Evolutionary conservation across 129 eudicot genomes (phyloP), one percentile per base, ranked within the genome.

Genomic region (Tagetes patula): DNA sequence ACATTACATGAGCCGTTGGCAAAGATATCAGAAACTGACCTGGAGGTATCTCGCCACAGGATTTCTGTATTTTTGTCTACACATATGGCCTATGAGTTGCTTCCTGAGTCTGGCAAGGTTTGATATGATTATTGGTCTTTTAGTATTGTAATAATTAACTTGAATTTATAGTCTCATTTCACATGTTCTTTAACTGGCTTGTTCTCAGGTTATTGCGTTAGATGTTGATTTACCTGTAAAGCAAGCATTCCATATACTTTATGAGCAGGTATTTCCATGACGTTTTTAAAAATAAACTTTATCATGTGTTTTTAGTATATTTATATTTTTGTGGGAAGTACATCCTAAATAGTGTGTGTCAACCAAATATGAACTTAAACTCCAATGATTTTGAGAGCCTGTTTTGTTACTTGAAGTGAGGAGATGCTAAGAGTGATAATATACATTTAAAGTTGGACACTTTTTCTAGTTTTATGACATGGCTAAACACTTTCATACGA

Each of bases 31-130:
- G 87, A 86, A 45, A 78, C 95, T 56, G 97, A 91, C 67, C 73
- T 91, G 74, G 90, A 82, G 79, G 85, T 84, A 12, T 85, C 97
- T 6, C 85, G 96, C 31, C 93, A 83, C 3, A 87, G 87, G 48
- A 77, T 92, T 42, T 84, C 94, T 70, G 81, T 67, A 46, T 89
- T 82, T 78, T 60, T 92, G 79, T 85, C 96, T 40, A 77, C 93
- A 64, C 89, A 84, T 80, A 81, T 82, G 80, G 91, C 89, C 41
- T 89, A 92, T 75, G 97, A 92, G 82, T 65, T 92, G 81, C 96
- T 92, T 77, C 97, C 96, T 2, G 96, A 87, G 67, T 92, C 97
- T 63, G 96, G 97, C 81, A 92, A 92, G 97, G 97, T 89, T 37
- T 66, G 76, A 63, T 52, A 71, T 75, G 52, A 64, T 62, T 73